These are phyloP conservation scores for Uronychia binucleata DNA, from an alignment of 73 alveolate genomes.

Conservation along the genomic window DNA sequence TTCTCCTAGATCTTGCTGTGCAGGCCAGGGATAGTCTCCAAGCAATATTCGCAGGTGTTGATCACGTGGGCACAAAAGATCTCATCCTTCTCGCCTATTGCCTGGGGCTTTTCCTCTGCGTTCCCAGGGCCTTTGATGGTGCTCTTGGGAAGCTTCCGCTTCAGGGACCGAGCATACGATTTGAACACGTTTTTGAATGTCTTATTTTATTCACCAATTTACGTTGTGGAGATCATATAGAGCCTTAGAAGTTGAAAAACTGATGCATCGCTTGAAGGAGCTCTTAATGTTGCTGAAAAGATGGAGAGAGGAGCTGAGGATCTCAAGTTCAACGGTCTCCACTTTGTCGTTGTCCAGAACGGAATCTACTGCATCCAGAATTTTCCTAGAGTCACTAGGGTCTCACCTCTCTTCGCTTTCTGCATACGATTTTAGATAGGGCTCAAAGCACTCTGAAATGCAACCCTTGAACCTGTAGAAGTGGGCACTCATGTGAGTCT, in stretches of 20 bases:
- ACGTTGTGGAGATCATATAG: constrained; percentile 70
- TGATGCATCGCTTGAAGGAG: constrained; percentile 80
- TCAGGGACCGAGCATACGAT: constrained; percentile 63
- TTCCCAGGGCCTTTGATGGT: constrained; percentile 46
- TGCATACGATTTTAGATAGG: constrained; percentile 89
- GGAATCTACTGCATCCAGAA: constrained; percentile 66
- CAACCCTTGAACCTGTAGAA: constrained; percentile 85
- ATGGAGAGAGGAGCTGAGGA: constrained; percentile 75
- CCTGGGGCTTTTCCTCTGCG: constrained; percentile 31
- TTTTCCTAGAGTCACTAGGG: constrained; percentile 42
- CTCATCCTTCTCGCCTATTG: constrained; percentile 27
- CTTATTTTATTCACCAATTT: not conserved
- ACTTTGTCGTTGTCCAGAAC: constrained; percentile 56
- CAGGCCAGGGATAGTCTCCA: constrained; percentile 74
- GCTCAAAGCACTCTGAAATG: constrained; percentile 92
- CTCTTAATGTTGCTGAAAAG: constrained; percentile 76
- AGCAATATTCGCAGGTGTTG: constrained; percentile 87
- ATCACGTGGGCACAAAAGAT: constrained; percentile 62
- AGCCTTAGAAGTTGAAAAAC: constrained; percentile 80
- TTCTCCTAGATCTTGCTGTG: constrained; percentile 73
- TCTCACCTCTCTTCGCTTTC: constrained; percentile 79
- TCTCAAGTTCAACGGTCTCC: constrained; percentile 69
- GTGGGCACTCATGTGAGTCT: constrained; percentile 69
- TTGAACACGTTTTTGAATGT: constrained; percentile 76
- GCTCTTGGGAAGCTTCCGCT: constrained; percentile 51